Conservation (phyloP, 73 alveolate genomes). For the Paraurostyla sp. region DNA sequence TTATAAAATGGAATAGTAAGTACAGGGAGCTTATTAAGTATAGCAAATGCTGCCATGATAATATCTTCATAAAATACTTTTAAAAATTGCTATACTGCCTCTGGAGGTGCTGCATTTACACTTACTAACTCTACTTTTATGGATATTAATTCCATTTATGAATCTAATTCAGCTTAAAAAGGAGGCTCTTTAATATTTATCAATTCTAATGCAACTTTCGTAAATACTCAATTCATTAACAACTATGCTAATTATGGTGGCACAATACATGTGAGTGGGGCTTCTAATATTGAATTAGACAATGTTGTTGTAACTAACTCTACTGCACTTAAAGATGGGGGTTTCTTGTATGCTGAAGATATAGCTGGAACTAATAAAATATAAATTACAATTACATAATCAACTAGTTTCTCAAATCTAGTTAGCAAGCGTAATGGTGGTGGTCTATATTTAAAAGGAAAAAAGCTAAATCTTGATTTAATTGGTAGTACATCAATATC, state of each 20-base stretch:
- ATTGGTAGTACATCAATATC: neutral
- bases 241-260: neutral
- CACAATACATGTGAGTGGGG: neutral
- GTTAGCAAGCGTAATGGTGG: neutral
- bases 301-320: neutral
- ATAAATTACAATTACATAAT: neutral
- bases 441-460: slow-evolving; percentile 3
- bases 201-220: neutral
- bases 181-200: neutral
- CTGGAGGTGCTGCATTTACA: neutral
- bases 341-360: slow-evolving; percentile 15
- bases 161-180: neutral
- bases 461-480: neutral
- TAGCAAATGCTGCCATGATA: neutral
- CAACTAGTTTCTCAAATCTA: neutral
- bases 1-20: neutral
- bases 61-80: neutral
- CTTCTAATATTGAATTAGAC: neutral
- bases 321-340: neutral
- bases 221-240: neutral
- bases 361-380: neutral
- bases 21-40: neutral
- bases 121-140: neutral
- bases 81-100: neutral
- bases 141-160: neutral